Evolutionary conservation across 805 yeast genomes (phyloP), one percentile per base, ranked within the genome.

Genomic region (Priceomyces castillae): DNA sequence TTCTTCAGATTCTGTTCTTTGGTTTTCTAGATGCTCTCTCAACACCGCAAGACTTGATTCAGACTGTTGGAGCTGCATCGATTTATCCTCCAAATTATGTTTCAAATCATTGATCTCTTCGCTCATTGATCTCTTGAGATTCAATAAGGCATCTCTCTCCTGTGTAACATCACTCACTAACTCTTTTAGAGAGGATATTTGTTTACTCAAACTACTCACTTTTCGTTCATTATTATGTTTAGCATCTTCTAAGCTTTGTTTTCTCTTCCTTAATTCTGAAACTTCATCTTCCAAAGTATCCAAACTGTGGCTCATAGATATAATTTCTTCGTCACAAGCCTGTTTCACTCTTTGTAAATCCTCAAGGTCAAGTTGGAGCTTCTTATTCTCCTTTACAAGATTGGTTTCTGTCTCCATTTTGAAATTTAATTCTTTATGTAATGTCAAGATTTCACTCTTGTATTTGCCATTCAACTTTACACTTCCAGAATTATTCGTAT

Each of bases 391-490:
- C 50, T 82, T 84, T 46, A 82, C 78, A 42, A 84, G 59, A 23
- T 76, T 79, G 1, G 88, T 81, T 58, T 88, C 95, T 30, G 71
- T 73, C 51, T 81, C 81, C 64, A 81, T 67, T 49, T 78, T 74
- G 42, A 69, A 67, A 30, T 74, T 69, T 30, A 87, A 57, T 37
- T 81, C 81, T 28, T 69, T 69, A 48, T 76, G 78, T 45, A 86
- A 57, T 39, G 69, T 65, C 41, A 76, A 73, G 39, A 84, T 65
- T 52, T 86, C 86, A 25, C 65, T 69, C 38, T 71, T 76, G 40
- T 67, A 69, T 40, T 71, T 73, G 40, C 73, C 74, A 30, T 75
- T 75, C 31, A 54, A 46, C 41, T 61, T 67, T 25, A 69, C 70
- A 14, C 67, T 71, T 19, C 64, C 61, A 37, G 75, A 62, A 23